Base-by-base conservation (phyloP, 805 yeast genomes). In the Ogataea haglerorum region DNA sequence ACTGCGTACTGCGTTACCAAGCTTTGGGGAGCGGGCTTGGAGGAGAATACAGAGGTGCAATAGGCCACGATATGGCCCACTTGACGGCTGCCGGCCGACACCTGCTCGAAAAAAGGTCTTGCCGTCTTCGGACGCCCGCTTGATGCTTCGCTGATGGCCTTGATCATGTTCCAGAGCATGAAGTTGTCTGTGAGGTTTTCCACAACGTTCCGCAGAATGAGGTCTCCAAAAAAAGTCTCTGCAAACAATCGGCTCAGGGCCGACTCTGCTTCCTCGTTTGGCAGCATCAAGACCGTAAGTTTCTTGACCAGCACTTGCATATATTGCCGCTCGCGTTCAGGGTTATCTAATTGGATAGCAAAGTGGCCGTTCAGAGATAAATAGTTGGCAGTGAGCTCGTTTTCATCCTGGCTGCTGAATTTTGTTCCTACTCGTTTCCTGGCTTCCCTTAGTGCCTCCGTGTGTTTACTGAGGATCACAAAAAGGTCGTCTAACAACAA, bases 171-270 rank as follows among this genome's bases (percentile, higher is more conserved):
- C 65, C 78, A 72, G 2, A 76, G 47, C 55, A 72, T 68, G 58
- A 73, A 76, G n/a, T 76, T 76, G 40, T 76, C 77, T 8, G 71
- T 60, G 12, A 76, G 43, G 48, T 72, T 73, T 6, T 68, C 71
- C 5, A 73, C 53, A 1, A 68, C 48, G 41, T 67, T 73, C 30
- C 56, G 56, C 30, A 77, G 39, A 0, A 70, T 60, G 30, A 75
- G 48, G 32, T 74, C 78, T 17, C 67, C 62, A 10, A 75, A 29
- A 4, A 77, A 42, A 1, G 70, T 56, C 4, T 64, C 49, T 5
- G 74, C 40, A 35, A 77, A 68, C 17, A 64, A 55, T 5, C 54
- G 48, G 2, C 71, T 68, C 8, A 72, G 45, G 4, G 56, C 48
- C 1, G 77, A 72, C n/a, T 64, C 61, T 3, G 56, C 34, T 25